These are phyloP conservation scores for Torulaspora maleeae DNA, from an alignment of 805 yeast species.

Conservation along the genomic window DNA sequence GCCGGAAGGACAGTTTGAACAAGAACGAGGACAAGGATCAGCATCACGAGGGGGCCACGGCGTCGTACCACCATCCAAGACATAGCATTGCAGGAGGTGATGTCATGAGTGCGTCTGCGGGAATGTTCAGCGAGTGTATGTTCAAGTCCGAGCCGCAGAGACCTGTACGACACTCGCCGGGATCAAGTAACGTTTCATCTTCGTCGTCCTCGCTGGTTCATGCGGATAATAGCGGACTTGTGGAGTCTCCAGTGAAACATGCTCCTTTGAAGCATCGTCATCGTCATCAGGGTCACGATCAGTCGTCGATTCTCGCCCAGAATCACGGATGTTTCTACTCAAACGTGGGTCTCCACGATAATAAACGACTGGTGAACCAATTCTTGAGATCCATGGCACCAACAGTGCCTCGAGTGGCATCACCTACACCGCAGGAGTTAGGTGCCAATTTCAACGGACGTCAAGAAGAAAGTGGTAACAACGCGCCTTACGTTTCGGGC, in stretches of 20 bases:
- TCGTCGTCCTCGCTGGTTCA: slow-evolving; percentile 8
- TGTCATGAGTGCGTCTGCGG: slow-evolving; percentile 29
- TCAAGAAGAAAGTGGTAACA: background rate
- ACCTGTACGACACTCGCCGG: slow-evolving; percentile 7
- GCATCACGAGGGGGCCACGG: slow-evolving; percentile 5
- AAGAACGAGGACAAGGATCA: slow-evolving; percentile 8
- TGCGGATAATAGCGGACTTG: background rate
- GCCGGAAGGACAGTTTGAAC: slow-evolving; percentile 1
- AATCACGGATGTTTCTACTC: slow-evolving; percentile 8
- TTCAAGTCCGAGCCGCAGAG: slow-evolving; percentile 17
- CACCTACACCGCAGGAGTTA: background rate
- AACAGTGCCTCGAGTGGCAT: background rate
- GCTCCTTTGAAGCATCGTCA: background rate
- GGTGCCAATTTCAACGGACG: background rate
- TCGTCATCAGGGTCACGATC: background rate
- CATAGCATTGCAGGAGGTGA: slow-evolving; percentile 11
- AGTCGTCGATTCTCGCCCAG: background rate
- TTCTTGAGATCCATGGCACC: slow-evolving; percentile 28
- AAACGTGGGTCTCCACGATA: slow-evolving; percentile 14
- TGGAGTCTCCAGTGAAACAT: background rate
- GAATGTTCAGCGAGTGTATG: slow-evolving; percentile 29
- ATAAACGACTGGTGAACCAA: slow-evolving; percentile 28
- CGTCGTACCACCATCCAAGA: slow-evolving; percentile 8
- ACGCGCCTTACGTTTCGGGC: slow-evolving; percentile 1
- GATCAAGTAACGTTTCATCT: background rate